A percentile compares a stretch with the other conserved stretches of the same genome.
phyloP scores from a whole-genome alignment of 129 eudicot species.

The Daucus carota region DH1_v3.0 NC_030384.2:47000001-47000500 shows the following conservation, averaged over 20 bases:
- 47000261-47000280: conserved; percentile 86
- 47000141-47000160: conserved; percentile 88
- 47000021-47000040: conserved; percentile 77
- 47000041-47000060: conserved; percentile 97
- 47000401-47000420: conserved; percentile 91
- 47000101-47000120: conserved; percentile 81
- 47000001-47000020: conserved; percentile 91
- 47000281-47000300: conserved; percentile 84
- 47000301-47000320: conserved; percentile 83
- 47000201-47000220: conserved; percentile 82
- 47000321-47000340: conserved; percentile 95
- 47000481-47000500: conserved; percentile 95
- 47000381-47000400: conserved; percentile 99
- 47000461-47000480: conserved; percentile 79
- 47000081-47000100: conserved; percentile 90
- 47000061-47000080: conserved; percentile 93
- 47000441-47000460: conserved; percentile 95
- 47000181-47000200: conserved; percentile 92
- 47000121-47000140: conserved; percentile 91
- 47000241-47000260: conserved; percentile 59
- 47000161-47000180: conserved; percentile 92
- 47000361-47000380: conserved; percentile 95
- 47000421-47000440: conserved; percentile 98
- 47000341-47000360: conserved; percentile 96
- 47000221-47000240: conserved; percentile 70